phyloP scores from a whole-genome alignment of 2,329 filamentous ascomycete genomes.

The Pseudopithomyces maydicus region DNA sequence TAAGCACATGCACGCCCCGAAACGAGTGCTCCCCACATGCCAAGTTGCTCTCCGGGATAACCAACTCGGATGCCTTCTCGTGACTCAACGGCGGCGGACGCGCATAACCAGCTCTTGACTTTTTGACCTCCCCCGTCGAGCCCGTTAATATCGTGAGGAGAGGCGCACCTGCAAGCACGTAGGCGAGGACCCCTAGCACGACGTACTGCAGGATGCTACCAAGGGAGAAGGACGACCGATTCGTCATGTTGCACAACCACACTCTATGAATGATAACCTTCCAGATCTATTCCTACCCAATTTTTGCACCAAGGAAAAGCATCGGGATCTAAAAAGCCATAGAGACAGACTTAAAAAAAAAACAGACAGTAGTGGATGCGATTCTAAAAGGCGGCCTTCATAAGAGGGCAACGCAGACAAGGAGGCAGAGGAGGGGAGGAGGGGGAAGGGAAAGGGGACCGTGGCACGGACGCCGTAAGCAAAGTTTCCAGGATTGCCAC shows the following conservation, averaged over 20 bases:
- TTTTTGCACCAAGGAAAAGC: too few species aligned
- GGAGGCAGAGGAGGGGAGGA: background rate
- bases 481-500: background rate
- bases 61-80: slow-evolving; percentile 44
- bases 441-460: background rate
- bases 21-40: slow-evolving; percentile 46
- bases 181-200: slow-evolving; percentile 33
- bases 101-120: slow-evolving; percentile 7
- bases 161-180: slow-evolving; percentile 45
- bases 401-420: background rate
- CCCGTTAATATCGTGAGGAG: slow-evolving; percentile 25
- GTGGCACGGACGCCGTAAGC: background rate
- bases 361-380: too few species aligned
- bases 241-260: background rate
- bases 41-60: slow-evolving; percentile 47
- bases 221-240: slow-evolving; percentile 18
- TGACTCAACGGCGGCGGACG: background rate
- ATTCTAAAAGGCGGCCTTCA: too few species aligned
- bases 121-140: background rate
- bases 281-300: too few species aligned
- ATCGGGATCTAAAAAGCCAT: too few species aligned
- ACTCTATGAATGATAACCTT: background rate
- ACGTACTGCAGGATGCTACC: slow-evolving; percentile 37
- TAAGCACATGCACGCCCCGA: slow-evolving; percentile 54
- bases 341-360: too few species aligned